Evolutionary conservation across 2,329 filamentous ascomycete genomes (phyloP), one percentile per base, ranked within the genome.

Genomic region (Colletotrichum agaves): DNA sequence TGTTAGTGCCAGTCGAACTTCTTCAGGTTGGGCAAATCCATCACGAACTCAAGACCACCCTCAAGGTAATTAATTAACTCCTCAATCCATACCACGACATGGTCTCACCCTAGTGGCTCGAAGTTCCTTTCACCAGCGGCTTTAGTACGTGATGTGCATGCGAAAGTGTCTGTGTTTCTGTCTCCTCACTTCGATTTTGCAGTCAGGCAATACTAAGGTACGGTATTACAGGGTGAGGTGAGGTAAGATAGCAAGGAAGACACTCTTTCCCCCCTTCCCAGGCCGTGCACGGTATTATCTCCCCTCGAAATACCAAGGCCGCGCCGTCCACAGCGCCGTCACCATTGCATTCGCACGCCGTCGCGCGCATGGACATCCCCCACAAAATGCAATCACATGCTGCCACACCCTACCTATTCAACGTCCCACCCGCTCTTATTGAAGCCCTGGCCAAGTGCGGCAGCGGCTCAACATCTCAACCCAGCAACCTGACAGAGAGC

Each of bases 331-430:
- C 46, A 31, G 33, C 58, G 44, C 46, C 46, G 44, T 50, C 58
- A 23, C 44, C 53, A 53, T 5, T 59, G 56, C 27, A 33, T 21
- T 59, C 41, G 56, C 41, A n/a, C 56, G 56, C 56, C 56, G 56
- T 47, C 56, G 21, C 11, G 61, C 61, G 64, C 64, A 64, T 64
- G 64, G 64, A 67, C 64, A 59, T 67, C 61, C 53, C 64, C 64
- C 64, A 67, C 64, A 64, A 33, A 59, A 59, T 64, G 39, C 44
- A 67, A 64, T 67, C 64, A 67, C 64, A 67, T 67, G 64, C 64
- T 64, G 53, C 64, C 60, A 63, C 39, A 43, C 47, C n/a, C n/a
- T n/a, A n/a, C n/a, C 15, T 31, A 23, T 46, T n/a, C 47, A 64
- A 64, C 61, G 64, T 58, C 61, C 53, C 64, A 64, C 60, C 23